Base-by-base conservation (phyloP, 1,284 basidiomycete genomes). In the Ceratobasidium sp. region DNA sequence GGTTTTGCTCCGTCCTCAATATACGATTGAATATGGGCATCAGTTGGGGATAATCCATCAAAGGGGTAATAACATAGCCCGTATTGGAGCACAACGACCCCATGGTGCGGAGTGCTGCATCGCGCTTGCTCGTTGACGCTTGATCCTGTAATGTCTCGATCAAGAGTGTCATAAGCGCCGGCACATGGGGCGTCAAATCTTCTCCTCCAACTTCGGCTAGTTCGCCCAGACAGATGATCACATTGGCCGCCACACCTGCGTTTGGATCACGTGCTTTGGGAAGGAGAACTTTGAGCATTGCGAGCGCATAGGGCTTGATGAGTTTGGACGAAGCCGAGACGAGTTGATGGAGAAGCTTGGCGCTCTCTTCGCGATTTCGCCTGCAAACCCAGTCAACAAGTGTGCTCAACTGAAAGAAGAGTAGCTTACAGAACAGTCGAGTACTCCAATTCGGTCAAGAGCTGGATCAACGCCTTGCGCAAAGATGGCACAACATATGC, bases 401-500 rank as follows among this genome's bases (percentile, higher is more conserved):
- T 16, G 6, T 23, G 30, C 48, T 45, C 58, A 4, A 26, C 39
- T 21, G 26, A 6, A 6, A 5, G n/a, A 18, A 21, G 1, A 26
- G 59, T 30, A 2, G 83, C 88, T 74, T 78, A 94, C 92, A 89
- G 88, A 70, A 94, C 91, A 2, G 92, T 96, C 2, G 97, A 95
- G 79, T 98, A 99, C 81, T 99, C 97, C 58, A 99, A 84, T 81
- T 99, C 97, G 0, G 97, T 99, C 69, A 99, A 85, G 8, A 99
- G 87, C 80, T 99, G 97, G 74, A 99, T 98, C 71, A 99, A 85
- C 1, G 96, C 92, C 81, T 99, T 99, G 65, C 97, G 88, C 45
- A 99, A 83, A 5, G 95, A 97, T 2, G 97, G 97, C 93, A 99
- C 98, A 39, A 99, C 96, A 82, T 98, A 98, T 43, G 97, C 97